Base-by-base conservation (phyloP, 257 asterid species). In the Plantago ovata region DNA sequence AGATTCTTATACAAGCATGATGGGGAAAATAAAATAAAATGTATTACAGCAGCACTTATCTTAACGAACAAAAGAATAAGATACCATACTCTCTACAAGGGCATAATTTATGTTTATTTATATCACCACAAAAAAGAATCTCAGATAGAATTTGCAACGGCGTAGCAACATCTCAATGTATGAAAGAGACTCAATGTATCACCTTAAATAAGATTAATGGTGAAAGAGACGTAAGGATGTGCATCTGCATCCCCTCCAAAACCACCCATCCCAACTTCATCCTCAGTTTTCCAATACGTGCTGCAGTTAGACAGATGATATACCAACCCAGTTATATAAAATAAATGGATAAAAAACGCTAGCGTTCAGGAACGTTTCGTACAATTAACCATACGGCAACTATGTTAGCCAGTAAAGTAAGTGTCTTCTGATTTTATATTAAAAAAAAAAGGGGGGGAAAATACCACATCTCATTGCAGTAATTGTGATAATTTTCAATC, bases 211-310 rank as follows among this genome's bases (percentile, higher is more conserved):
- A 89, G 94, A 80, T 89, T 92, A 63, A 92, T 76, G 63, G 97
- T 86, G 83, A 89, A 86, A 64, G 89, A 84, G 80, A 89, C 95
- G 8, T 86, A 86, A 60, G 95, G 94, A 75, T 89, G 83, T 56
- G 84, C 65, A 40, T 78, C 97, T 1, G 83, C 74, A 19, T 89
- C 95, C 8, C 86, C 85, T 63, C 78, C 94, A 50, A 86, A 72
- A 62, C 83, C 84, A 19, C 73, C 79, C 73, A 79, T 54, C 65
- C 93, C 94, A 67, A 83, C 87, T 58, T 86, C 97, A 1, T 89
- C 95, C 62, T 89, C 95, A 56, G 79, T 58, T 78, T 83, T 89
- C 96, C 96, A 88, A 84, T 54, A 85, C 52, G 81, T 65, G 85
- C 96, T 92, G 93, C 71, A 71, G 65, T 69, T 57, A 53, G 67